Base-by-base conservation (phyloP, 768 basidiomycete genomes). In the Boletus insuetus region DNA sequence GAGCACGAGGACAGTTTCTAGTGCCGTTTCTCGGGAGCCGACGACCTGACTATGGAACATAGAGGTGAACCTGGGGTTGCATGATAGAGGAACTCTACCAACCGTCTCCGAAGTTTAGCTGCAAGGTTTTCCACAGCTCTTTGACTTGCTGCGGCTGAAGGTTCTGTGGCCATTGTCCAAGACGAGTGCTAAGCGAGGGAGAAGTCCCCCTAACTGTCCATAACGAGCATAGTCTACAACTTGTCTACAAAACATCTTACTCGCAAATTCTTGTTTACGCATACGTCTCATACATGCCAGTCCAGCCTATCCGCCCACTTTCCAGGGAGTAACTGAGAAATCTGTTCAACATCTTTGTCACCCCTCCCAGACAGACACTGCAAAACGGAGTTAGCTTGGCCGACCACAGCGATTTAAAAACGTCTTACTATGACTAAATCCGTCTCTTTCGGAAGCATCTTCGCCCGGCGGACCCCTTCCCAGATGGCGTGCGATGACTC, bases 341-440 rank as follows among this genome's bases (percentile, higher is more conserved):
- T 94, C 67, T 98, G 90, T 61, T 96, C 90, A 4, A 99, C 97
- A 67, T 99, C 96, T 73, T 98, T 98, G 73, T 98, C 94, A 17
- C 97, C 97, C 58, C 96, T 85, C 47, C 96, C 96, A 51, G 92
- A 95, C 49, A 98, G 76, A 66, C 94, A 97, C 91, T 95, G 55
- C 24, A 22, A 41, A 17, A 10, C 17, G 5, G 20, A 22, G 51
- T 63, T 22, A 64, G 55, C 40, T 40, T 3, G 17, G 16, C 29
- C 55, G 31, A 61, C 48, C 56, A 47, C 45, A 39, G 22, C n/a
- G 4, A 43, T 9, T 35, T 39, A 40, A 34, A 45, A 26, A 17
- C 8, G 14, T 82, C 93, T 73, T 67, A 97, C 94, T 55, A 98
- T 85, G 46, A 98, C 94, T 35, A 99, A 75, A 71, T 98, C 89